These are phyloP conservation scores for Dinochytrium kinnereticum DNA, from an alignment of 371 early-diverging fungal genomes.

Conservation along the genomic window DNA sequence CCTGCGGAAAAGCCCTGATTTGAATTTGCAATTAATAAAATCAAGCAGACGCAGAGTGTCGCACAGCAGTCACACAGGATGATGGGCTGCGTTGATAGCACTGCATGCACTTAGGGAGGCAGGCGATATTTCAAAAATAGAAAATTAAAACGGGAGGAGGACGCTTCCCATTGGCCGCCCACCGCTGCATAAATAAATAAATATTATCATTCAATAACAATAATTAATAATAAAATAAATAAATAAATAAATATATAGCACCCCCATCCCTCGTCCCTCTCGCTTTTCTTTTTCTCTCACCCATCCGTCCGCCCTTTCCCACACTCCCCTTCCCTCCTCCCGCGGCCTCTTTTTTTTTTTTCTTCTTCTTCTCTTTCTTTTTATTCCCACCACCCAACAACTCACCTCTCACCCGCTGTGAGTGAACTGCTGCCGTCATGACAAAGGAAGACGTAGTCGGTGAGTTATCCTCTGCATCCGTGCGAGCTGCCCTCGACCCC, in stretches of 20 bases:
- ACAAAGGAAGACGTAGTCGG: background rate
- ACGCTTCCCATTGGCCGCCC: slow-evolving; percentile 7
- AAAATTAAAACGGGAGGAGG: slow-evolving; percentile 3
- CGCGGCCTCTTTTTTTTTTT: background rate
- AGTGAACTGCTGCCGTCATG: background rate
- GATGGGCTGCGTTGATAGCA: too few species aligned
- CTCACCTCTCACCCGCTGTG: background rate
- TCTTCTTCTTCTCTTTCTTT: background rate
- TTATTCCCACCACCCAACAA: background rate
- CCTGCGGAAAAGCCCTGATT: too few species aligned
- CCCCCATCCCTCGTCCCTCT: too few species aligned
- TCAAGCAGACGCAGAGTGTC: too few species aligned
- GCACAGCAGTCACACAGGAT: too few species aligned
- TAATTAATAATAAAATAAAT: too few species aligned
- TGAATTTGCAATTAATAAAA: too few species aligned
- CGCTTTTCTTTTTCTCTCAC: background rate
- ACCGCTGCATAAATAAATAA: too few species aligned
- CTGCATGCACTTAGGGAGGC: too few species aligned
- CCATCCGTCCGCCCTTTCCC: background rate
- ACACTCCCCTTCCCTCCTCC: background rate
- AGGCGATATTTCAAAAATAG: background rate
- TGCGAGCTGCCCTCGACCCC: background rate
- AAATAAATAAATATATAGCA: background rate
- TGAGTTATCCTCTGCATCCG: background rate
- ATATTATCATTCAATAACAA: too few species aligned